A percentile compares a stretch with the other conserved stretches of the same genome.
Evolutionary conservation across 371 early-diverging fungal genomes (phyloP).

Genomic region (Synchytrium microbalum): DNA sequence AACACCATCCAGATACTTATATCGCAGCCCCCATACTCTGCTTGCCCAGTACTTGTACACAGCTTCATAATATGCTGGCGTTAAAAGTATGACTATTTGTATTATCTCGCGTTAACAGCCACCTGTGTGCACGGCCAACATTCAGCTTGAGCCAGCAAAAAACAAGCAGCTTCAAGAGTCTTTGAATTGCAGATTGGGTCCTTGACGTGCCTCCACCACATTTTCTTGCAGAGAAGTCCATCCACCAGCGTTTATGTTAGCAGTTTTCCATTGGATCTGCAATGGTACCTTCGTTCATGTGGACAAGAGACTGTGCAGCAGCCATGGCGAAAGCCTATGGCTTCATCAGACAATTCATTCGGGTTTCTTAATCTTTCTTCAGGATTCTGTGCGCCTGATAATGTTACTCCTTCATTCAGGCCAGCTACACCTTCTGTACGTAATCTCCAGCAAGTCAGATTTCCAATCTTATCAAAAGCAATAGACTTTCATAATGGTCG

Average conservation of each 20-base stretch:
- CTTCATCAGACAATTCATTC: constrained; percentile 31
- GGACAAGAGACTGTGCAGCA: constrained; percentile 90
- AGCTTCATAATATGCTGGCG: constrained; percentile 86
- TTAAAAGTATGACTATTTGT: constrained; percentile 63
- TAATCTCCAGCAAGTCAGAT: constrained; percentile 94
- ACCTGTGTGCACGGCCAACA: constrained; percentile 57
- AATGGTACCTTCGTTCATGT: constrained; percentile 70
- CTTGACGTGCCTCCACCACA: constrained; percentile 33
- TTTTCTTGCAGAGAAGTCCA: constrained; percentile 69
- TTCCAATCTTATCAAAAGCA: constrained; percentile 99
- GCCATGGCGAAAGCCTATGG: constrained; percentile 79
- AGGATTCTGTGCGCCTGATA: neutral
- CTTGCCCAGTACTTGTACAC: constrained; percentile 93
- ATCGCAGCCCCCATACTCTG: constrained; percentile 94
- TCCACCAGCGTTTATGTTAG: constrained; percentile 75
- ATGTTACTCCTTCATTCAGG: constrained; percentile 36
- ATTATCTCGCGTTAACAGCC: constrained; percentile 97
- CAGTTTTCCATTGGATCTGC: constrained; percentile 99
- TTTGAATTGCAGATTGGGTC: constrained; percentile 25
- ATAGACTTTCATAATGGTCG: constrained; percentile 96
- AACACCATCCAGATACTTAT: constrained; percentile 62
- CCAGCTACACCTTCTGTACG: constrained; percentile 89
- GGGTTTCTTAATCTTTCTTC: constrained; percentile 44
- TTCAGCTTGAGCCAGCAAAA: constrained; percentile 56
- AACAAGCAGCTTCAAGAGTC: constrained; percentile 88